Evolutionary conservation across 805 yeast species (phyloP).

Genomic region (Ogataea ramenticola): DNA sequence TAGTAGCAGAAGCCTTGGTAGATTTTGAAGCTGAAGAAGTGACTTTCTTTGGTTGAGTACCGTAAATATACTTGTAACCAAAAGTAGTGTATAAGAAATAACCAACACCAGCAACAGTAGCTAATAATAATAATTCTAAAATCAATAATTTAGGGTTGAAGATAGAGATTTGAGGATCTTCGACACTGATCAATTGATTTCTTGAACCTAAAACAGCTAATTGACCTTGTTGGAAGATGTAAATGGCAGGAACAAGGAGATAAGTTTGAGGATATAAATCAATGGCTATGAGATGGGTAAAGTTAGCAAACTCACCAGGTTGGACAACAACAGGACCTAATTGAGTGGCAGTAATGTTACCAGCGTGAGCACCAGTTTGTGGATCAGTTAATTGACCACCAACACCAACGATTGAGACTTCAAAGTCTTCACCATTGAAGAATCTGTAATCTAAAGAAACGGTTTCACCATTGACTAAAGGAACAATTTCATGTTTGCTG

Average conservation of each 20-base stretch:
- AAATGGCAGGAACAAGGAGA: constrained; percentile 52
- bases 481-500: constrained; percentile 32
- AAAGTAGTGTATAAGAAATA: constrained; percentile 39
- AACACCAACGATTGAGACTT: constrained; percentile 53
- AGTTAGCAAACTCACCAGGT: constrained; percentile 39
- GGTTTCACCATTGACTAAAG: constrained; percentile 43
- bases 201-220: constrained; percentile 50
- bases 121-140: constrained; percentile 47
- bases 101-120: constrained; percentile 40
- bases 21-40: constrained; percentile 17
- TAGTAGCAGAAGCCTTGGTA: constrained; percentile 19
- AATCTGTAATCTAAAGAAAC: constrained; percentile 45
- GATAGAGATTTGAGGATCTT: constrained; percentile 60
- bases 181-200: constrained; percentile 49
- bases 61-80: constrained; percentile 38
- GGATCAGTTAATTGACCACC: constrained; percentile 61
- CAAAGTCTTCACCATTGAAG: constrained; percentile 43
- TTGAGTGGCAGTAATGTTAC: constrained; percentile 59
- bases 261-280: constrained; percentile 48
- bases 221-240: constrained; percentile 40
- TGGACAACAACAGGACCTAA: constrained; percentile 53
- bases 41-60: constrained; percentile 29
- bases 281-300: constrained; percentile 55
- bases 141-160: constrained; percentile 68
- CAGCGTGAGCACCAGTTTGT: constrained; percentile 38